Base-by-base conservation (phyloP, 208 protist species). In the Trypanosoma mega region DNA sequence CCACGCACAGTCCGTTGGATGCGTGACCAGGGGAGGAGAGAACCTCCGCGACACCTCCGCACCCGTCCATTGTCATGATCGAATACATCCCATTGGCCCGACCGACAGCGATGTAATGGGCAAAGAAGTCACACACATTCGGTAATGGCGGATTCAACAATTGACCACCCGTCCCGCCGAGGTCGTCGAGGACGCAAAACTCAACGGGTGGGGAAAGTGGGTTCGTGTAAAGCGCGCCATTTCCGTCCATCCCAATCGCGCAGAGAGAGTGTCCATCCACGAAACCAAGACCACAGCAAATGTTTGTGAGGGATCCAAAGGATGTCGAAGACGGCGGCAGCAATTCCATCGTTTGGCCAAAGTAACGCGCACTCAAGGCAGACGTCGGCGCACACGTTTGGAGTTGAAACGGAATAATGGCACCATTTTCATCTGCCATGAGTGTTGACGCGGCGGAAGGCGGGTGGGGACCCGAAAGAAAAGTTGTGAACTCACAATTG, bases 71-170 rank as follows among this genome's bases (percentile, higher is more conserved):
- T 18, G 41, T 46, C 3, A 56, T 50, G 27, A 93, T 53, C 18
- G 74, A 75, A 53, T 88, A 93, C 48, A 76, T 82, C 20, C 82
- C 82, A 48, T 90, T 81, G 27, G 78, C 86, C 54, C 68, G 60
- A 0, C 82, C 87, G 5, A 85, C 72, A 2, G 75, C 87, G 18
- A 87, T 20, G 16, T 54, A 60, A 1, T 52, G 30, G 3, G 52
- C 51, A 23, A 62, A 66, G 30, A 76, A 68, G 47, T 61, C 39
- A 30, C 74, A 81, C 57, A 76, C 82, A 24, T 71, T 90, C 16
- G 82, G 76, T 2, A 94, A 46, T 1, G 87, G 83, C 6, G 87
- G 87, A 54, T 94, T 94, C 23, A 94, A 61, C 21, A 94, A 18
- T 53, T 81, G 70, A 11, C 53, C 74, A 41, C 12, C 16, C 29